A percentile compares a stretch with the other conserved stretches of the same genome.
Evolutionary conservation across 192 early-diverging fungal genomes (phyloP).

Genomic region (Rhizophagus clarus): DNA sequence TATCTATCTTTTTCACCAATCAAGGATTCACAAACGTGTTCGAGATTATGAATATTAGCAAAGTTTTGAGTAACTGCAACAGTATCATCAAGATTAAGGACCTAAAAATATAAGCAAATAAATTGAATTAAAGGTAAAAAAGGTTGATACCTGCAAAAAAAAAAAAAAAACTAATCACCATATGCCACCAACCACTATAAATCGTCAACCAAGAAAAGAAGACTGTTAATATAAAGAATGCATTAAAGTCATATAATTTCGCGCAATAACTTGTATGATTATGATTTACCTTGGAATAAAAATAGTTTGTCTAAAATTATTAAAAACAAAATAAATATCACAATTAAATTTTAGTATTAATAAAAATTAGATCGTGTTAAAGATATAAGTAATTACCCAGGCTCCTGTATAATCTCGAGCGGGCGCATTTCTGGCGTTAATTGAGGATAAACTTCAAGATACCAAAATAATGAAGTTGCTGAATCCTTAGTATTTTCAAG

Average conservation of each 20-base stretch:
- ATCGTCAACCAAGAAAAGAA: slow-evolving; percentile 3
- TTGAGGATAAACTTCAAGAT: slow-evolving; percentile 49
- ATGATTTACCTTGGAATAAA: slow-evolving; percentile 44
- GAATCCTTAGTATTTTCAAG: slow-evolving; percentile 13
- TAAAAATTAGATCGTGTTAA: not conserved
- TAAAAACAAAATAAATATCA: not conserved
- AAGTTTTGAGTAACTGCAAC: slow-evolving; percentile 49
- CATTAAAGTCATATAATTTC: not conserved
- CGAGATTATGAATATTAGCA: slow-evolving; percentile 40
- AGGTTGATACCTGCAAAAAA: not conserved
- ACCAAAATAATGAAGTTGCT: slow-evolving; percentile 46
- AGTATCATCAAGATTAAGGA: slow-evolving; percentile 45
- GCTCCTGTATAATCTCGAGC: slow-evolving; percentile 46
- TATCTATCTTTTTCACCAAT: not conserved
- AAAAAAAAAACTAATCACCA: slow-evolving; percentile 25
- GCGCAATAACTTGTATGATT: not conserved
- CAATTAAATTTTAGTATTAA: not conserved
- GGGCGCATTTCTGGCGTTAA: slow-evolving; percentile 39
- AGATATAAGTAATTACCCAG: slow-evolving; percentile 35
- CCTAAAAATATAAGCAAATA: not conserved
- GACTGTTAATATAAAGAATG: slow-evolving; percentile 3
- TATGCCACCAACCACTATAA: slow-evolving; percentile 47
- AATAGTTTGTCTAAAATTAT: slow-evolving; percentile 41
- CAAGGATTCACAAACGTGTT: slow-evolving; percentile 33
- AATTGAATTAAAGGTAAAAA: not conserved